Base-by-base conservation (phyloP, 1,284 basidiomycete genomes). In the Neotropicomus parvogracilis region DNA sequence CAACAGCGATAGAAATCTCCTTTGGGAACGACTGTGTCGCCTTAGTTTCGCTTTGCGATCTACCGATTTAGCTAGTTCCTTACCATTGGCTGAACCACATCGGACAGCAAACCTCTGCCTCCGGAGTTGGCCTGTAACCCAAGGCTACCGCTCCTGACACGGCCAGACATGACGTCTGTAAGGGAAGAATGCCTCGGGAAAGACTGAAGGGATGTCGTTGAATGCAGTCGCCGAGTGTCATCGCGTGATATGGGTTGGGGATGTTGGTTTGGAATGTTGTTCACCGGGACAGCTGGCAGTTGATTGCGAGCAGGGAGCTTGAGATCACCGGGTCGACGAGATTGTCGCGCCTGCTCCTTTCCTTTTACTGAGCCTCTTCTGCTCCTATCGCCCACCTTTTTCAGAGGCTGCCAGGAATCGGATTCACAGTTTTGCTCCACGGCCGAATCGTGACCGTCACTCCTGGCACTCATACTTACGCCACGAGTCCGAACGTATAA, bases 101-200 rank as follows among this genome's bases (percentile, higher is more conserved):
- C 73, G 39, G 70, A 62, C n/a, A 64, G 56, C 36, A 68, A 66
- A 37, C 66, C 64, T 56, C 64, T 74, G 33, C 62, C 59, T 44
- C 55, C 46, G 37, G 64, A 57, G 59, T 50, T 58, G 28, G 49
- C 57, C 53, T 73, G 73, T 44, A 74, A 66, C 10, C 75, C 78
- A 50, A 80, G 62, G 55, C 81, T 83, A 21, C 77, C 80, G 55
- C 81, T 83, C 47, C 80, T 76, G 40, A 74, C 66, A 40, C 81
- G 71, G 20, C 73, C 73, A 11, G 67, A 56, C 38, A 61, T 48
- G 47, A 54, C 55, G 35, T 55, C 52, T 48, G 60, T 52, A 36
- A 63, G 49, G 32, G 59, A 57, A 31, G 56, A 57, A 42, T 66
- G 60, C 51, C 65, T 64, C 20, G 69, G 57, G 43, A 73, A 65